Base-by-base conservation (phyloP, 148 eudicot species). In the Polygonum maritimum region DNA sequence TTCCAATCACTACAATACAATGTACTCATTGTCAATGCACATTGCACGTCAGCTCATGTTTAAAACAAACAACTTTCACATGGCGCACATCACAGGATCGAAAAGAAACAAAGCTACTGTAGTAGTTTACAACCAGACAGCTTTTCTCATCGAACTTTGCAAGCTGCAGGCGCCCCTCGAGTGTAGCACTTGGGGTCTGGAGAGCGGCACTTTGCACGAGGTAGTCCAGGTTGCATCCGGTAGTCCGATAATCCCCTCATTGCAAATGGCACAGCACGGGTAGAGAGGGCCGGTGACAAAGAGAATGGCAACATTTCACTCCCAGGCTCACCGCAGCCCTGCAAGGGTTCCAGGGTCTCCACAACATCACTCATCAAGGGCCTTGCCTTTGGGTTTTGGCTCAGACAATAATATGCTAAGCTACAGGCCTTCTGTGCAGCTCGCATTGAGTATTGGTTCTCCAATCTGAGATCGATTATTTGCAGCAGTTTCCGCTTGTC, bases 391-490 rank as follows among this genome's bases (percentile, higher is more conserved):
- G 98, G 97, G 85, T 94, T 94, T 74, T 92, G 97, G 86, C 98
- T 94, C 48, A 94, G 85, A 57, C 98, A 94, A 75, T 94, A 94
- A 83, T 88, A 94, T 47, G 98, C 98, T 83, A 94, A 86, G 76
- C 97, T 94, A 82, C 98, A 94, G 54, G 98, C 98, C 82, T 94
- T 94, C 78, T 94, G 97, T 19, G 97, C 98, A 41, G 92, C 98
- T 83, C 95, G 83, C 48, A 86, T 79, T 0, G 98, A 92, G 78
- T 92, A 94, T 73, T 94, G 97, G 76, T 80, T 90, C 76, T 91
- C 98, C 85, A 94, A 84, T 86, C 98, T 86, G 3, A 92, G 98
- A 83, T 94, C 98, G 76, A 94, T 87, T 55, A 94, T 90, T 81
- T 90, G 97, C 78, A 91, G 79, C 76, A 94, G 81, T 82, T 87